phyloP scores from a whole-genome alignment of 768 basidiomycete genomes.

The Aureoboletus auriporus region DNA sequence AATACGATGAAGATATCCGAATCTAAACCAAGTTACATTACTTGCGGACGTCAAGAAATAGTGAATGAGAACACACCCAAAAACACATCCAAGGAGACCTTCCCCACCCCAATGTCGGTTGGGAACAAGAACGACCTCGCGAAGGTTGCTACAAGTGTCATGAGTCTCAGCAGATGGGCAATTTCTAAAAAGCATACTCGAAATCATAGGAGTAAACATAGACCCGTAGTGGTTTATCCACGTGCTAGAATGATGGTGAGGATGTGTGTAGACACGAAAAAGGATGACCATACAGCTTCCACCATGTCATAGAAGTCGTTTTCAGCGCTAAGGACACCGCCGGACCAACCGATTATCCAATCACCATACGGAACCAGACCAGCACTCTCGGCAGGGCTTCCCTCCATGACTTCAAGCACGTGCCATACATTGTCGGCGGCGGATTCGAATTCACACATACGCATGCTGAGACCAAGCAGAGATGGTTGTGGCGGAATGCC shows the following conservation, averaged over 20 bases:
- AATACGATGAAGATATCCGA: constrained; percentile 90
- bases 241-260: constrained; percentile 53
- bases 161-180: constrained; percentile 6
- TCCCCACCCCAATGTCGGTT: constrained; percentile 98
- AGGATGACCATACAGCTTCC: constrained; percentile 64
- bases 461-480: constrained; percentile 89
- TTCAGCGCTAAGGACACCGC: constrained; percentile 86
- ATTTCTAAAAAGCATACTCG: constrained; percentile 56
- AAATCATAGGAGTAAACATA: constrained; percentile 98
- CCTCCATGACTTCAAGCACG: constrained; percentile 94
- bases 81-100: constrained; percentile 91
- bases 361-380: constrained; percentile 90
- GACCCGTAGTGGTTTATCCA: constrained; percentile 89
- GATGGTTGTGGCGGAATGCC: constrained; percentile 65
- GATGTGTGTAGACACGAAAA: background rate
- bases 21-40: constrained; percentile 42
- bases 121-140: constrained; percentile 92
- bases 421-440: constrained; percentile 97
- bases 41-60: background rate
- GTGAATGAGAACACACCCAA: constrained; percentile 59
- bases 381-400: constrained; percentile 93
- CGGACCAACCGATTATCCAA: constrained; percentile 88
- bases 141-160: constrained; percentile 58
- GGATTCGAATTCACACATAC: constrained; percentile 85
- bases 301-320: constrained; percentile 96